These are phyloP conservation scores for Dictyostelium purpureum DNA, from an alignment of 78 protist genomes.

Conservation along the genomic window DNA sequence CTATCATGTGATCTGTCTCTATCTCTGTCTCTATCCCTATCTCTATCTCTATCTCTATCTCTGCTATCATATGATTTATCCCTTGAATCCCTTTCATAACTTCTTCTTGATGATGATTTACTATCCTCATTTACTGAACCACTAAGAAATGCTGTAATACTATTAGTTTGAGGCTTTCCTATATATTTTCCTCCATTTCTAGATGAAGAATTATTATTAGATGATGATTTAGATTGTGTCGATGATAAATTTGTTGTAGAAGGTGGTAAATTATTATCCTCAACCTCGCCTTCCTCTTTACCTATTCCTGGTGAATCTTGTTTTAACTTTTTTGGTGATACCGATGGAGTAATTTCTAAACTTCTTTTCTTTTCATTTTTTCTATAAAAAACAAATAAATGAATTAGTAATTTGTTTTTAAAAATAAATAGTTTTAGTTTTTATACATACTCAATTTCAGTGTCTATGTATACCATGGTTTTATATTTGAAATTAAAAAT, in stretches of 20 bases:
- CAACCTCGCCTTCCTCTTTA: slow-evolving; percentile 36
- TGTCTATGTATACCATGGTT: neutral
- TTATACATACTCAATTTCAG: neutral
- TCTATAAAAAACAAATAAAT: neutral
- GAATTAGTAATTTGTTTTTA: neutral
- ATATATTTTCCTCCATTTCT: too few species aligned
- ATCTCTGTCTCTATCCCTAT: too few species aligned
- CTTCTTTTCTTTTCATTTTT: slow-evolving; percentile 14
- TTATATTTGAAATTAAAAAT: neutral
- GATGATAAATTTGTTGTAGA: neutral
- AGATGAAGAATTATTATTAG: neutral
- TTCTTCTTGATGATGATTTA: neutral
- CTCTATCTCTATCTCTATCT: too few species aligned
- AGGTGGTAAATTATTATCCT: neutral
- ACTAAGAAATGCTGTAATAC: too few species aligned
- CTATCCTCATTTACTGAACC: neutral
- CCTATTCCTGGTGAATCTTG: neutral
- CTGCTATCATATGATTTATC: too few species aligned
- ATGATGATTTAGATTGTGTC: neutral
- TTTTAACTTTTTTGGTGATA: neutral
- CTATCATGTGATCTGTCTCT: too few species aligned
- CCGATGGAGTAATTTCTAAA: neutral
- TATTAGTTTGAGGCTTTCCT: too few species aligned
- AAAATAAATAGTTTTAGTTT: neutral
- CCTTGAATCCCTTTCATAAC: too few species aligned